A percentile compares a stretch with the other conserved stretches of the same genome.
phyloP scores from a whole-genome alignment of 1,284 basidiomycete species.

The Cutaneotrichosporon sp. region DNA sequence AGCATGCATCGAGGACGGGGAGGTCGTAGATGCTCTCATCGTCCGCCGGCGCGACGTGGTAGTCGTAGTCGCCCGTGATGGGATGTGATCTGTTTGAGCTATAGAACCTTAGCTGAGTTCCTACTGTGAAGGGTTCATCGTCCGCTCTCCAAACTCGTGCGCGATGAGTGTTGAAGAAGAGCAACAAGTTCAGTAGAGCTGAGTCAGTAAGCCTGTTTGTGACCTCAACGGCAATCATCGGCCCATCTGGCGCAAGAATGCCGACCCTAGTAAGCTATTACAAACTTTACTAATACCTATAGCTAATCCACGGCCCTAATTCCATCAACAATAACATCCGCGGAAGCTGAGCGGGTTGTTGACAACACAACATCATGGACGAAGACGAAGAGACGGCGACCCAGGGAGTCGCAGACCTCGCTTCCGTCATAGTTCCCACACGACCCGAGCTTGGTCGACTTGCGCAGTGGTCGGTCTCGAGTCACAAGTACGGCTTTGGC shows the following conservation, averaged over 20 bases:
- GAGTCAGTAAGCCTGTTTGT: not conserved
- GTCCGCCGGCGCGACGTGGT: constrained; percentile 25
- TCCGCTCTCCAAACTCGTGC: not conserved
- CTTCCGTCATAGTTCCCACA: not conserved
- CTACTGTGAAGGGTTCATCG: not conserved
- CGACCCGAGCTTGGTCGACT: constrained; percentile 56
- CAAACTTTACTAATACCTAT: not conserved
- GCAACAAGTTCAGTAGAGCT: not conserved
- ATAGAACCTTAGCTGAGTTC: not conserved
- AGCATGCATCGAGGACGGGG: constrained; percentile 41
- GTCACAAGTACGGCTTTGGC: constrained; percentile 94
- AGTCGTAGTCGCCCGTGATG: constrained; percentile 28
- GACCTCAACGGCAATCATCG: not conserved
- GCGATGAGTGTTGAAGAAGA: not conserved
- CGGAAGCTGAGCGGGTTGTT: not conserved
- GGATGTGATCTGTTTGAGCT: constrained; percentile 14
- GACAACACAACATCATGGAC: constrained; percentile 12
- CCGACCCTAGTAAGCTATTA: not conserved
- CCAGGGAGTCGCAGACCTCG: constrained; percentile 2
- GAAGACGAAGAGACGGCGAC: constrained; percentile 1
- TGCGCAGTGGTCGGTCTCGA: constrained; percentile 95
- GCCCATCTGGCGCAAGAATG: not conserved
- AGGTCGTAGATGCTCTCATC: constrained; percentile 18
- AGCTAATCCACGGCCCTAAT: constrained; percentile 19
- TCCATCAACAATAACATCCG: not conserved